Evolutionary conservation across 805 yeast species (phyloP), one percentile per base, ranked within the genome.

Genomic region (Scheffersomyces amazonensis): DNA sequence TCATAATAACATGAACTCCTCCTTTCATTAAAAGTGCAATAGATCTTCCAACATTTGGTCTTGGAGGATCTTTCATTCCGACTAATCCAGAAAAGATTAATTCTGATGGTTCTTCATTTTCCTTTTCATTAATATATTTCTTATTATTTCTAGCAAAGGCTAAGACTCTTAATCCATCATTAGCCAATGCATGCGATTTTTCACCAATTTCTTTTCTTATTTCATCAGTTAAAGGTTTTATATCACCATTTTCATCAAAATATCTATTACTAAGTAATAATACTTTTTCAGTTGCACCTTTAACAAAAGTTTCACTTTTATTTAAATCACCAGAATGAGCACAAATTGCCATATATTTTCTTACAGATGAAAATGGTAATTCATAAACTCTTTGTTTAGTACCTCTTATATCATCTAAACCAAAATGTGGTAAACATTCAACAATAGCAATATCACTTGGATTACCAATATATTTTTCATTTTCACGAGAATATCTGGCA

Each of bases 1-100:
- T 91, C 98, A 93, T 93, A 36, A 93, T 87, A n/a, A 93, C 88
- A 54, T 88, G 95, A 30, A 93, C 99, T 31, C 98, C 96, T 44
- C 98, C 96, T 54, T 81, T 81, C 69, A 89, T 73, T 40, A 93
- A 72, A 46, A 80, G 72, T 27, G 85, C 76, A 41, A 93, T 77
- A 2, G 96, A 85, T 35, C 73, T 68, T 34, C 78, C 75, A 3
- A 93, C 98, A 44, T 83, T 81, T 8, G 90, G 84, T 54, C 99
- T 79, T 40, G 99, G 99, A 8, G 99, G 99, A 64, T 93, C 99
- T 52, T 87, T 88, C 96, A 93, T 89, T 39, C 96, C 98, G 46
- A 88, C 73, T 32, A 93, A 64, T 10, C 99, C 99, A 47, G 86
- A 75, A 54, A 91, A 91, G 2, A 78, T 70, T 48, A 93, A 70